Base-by-base conservation (phyloP, 371 early-diverging fungal genomes). In the Blakeslea trispora region DNA sequence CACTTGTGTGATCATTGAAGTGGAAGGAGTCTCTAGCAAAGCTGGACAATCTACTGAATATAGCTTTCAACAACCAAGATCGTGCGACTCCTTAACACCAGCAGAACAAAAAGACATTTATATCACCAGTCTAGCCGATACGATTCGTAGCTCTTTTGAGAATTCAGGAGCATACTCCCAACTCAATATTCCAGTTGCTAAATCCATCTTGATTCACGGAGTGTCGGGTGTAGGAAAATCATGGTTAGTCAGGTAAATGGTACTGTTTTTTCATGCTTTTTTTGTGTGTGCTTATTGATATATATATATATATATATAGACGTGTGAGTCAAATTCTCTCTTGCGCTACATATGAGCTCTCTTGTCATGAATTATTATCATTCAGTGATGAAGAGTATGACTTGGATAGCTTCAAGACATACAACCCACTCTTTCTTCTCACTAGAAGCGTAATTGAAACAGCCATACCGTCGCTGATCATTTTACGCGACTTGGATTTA, bases 161-260 rank as follows among this genome's bases (percentile, higher is more conserved):
- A 55, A 69, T 47, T 54, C 66, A 14, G 28, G 40, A 17, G 62
- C 69, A 0, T 77, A 66, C 51, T 58, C 55, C 10, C 23, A 39
- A 32, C 35, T 77, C n/a, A 57, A 62, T 24, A 69, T 77, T 22
- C 69, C 73, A 5, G 61, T 63, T 18, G 68, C 67, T 13, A 77
- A 73, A 50, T 71, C 77, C n/a, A 60, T 77, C 19, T 61, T 77
- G 47, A 23, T 77, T 11, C 73, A 77, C 45, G 77, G 77, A 17
- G 69, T 71, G 2, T 49, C 71, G 19, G 77, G 77, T 11, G 73
- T 73, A 14, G 77, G 77, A 6, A 77, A 77, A 35, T 53, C 45
- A 10, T 67, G 68, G n/a, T n/a, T 69, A 14, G 54, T 71, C 13
- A 64, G 52, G 75, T 69, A 74, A 45, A n/a, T n/a, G n/a, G n/a